Evolutionary conservation across 2,329 filamentous ascomycete genomes (phyloP).

Genomic region (Penicillium sp.): DNA sequence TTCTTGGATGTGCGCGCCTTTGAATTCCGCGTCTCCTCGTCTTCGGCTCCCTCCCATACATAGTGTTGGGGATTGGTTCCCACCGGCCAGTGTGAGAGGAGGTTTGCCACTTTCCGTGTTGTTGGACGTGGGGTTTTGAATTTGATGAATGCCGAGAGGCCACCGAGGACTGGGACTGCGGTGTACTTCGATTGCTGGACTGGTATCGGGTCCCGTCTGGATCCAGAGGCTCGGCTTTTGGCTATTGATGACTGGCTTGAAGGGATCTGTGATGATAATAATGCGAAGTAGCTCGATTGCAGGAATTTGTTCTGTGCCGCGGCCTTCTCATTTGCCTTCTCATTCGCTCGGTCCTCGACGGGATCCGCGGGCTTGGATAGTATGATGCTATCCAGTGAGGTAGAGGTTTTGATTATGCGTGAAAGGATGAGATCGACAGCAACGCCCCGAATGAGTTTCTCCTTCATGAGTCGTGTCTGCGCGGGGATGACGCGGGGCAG

Average conservation of each 20-base stretch:
- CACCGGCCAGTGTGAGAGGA: slow-evolving; percentile 37
- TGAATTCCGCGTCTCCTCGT: slow-evolving; percentile 18
- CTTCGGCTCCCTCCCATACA: slow-evolving; percentile 30
- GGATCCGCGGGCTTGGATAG: background rate
- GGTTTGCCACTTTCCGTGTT: slow-evolving; percentile 22
- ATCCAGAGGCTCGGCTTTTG: background rate
- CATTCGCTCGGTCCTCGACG: background rate
- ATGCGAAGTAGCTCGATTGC: slow-evolving; percentile 1
- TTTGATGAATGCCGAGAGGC: slow-evolving; percentile 30
- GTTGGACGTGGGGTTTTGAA: slow-evolving; percentile 21
- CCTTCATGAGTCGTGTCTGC: slow-evolving; percentile 38
- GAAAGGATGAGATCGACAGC: slow-evolving; percentile 37
- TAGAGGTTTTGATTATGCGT: slow-evolving; percentile 25
- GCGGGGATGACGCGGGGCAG: slow-evolving; percentile 33
- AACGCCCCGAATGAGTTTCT: slow-evolving; percentile 35
- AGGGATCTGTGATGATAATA: slow-evolving; percentile 2
- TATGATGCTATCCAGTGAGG: background rate
- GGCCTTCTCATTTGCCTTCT: slow-evolving; percentile 4
- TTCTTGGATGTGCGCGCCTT: slow-evolving; percentile 18
- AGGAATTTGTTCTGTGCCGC: slow-evolving; percentile 1
- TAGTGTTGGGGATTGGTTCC: slow-evolving; percentile 33
- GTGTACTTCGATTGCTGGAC: background rate
- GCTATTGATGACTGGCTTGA: slow-evolving; percentile 1
- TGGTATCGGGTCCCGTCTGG: background rate
- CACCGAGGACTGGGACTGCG: slow-evolving; percentile 11